phyloP scores from a whole-genome alignment of 495 filamentous ascomycete genomes.

The Daldinia loculata region DNA sequence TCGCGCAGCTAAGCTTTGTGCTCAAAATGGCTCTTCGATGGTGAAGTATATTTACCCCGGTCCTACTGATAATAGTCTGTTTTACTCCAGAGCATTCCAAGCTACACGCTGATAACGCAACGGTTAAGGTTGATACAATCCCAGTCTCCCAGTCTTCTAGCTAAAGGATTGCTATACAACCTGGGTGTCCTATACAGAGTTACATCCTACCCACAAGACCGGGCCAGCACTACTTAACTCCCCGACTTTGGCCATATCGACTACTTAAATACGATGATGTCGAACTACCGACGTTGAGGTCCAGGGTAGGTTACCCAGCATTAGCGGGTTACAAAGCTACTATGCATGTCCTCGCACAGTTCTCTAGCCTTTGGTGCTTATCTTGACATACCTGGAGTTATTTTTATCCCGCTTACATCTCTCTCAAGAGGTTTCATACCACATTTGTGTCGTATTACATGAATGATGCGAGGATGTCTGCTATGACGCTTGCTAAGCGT shows the following conservation, averaged over 20 bases:
- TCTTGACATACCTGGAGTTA: slow-evolving; percentile 21
- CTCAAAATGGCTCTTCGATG: slow-evolving; percentile 14
- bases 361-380: slow-evolving; percentile 13
- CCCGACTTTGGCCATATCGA: slow-evolving; percentile 8
- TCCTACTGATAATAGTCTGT: slow-evolving; percentile 5
- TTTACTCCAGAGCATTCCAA: slow-evolving; percentile 18
- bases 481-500: slow-evolving; percentile 13
- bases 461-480: slow-evolving; percentile 1
- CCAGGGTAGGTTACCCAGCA: slow-evolving; percentile 15
- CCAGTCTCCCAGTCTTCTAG: background rate
- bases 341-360: slow-evolving; percentile 5
- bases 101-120: slow-evolving; percentile 10
- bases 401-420: slow-evolving; percentile 26
- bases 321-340: slow-evolving; percentile 4
- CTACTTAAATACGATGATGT: slow-evolving; percentile 10
- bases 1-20: slow-evolving; percentile 14
- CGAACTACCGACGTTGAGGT: slow-evolving; percentile 33
- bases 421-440: slow-evolving; percentile 16
- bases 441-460: slow-evolving; percentile 19
- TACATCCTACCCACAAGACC: slow-evolving; percentile 22
- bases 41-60: slow-evolving; percentile 1
- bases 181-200: slow-evolving; percentile 13
- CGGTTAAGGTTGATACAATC: slow-evolving; percentile 1
- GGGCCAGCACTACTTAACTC: slow-evolving; percentile 8
- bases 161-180: slow-evolving; percentile 5